phyloP scores from a whole-genome alignment of 2,329 filamentous ascomycete genomes.

The Epichloe gansuensis region DNA sequence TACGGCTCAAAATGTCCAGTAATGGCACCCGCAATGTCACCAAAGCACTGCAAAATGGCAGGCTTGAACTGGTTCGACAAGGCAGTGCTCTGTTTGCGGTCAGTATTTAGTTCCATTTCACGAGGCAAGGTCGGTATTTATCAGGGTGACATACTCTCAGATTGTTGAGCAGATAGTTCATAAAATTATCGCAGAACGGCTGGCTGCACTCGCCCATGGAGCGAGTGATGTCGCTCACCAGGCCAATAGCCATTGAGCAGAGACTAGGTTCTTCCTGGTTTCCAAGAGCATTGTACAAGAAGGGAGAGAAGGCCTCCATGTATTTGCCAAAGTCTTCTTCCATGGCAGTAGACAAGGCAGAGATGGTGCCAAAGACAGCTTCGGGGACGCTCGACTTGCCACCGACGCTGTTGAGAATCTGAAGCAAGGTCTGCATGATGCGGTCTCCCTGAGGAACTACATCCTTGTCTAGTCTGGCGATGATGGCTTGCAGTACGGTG shows the following conservation, averaged over 20 bases:
- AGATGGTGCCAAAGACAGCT: slow-evolving; percentile 82
- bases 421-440: slow-evolving; percentile 82
- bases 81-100: slow-evolving; percentile 50
- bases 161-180: slow-evolving; percentile 95
- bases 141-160: slow-evolving; percentile 48
- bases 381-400: slow-evolving; percentile 90
- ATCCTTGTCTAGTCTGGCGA: slow-evolving; percentile 82
- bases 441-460: slow-evolving; percentile 81
- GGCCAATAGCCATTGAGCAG: slow-evolving; percentile 92
- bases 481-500: slow-evolving; percentile 82
- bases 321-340: slow-evolving; percentile 93
- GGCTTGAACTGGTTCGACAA: slow-evolving; percentile 95
- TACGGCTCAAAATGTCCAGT: slow-evolving; percentile 87
- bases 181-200: slow-evolving; percentile 92
- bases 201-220: slow-evolving; percentile 82
- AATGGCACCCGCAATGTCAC: slow-evolving; percentile 93
- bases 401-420: slow-evolving; percentile 63
- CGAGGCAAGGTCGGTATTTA: not conserved
- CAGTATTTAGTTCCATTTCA: not conserved
- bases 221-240: slow-evolving; percentile 91
- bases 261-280: slow-evolving; percentile 93
- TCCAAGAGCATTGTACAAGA: slow-evolving; percentile 82
- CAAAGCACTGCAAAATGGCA: slow-evolving; percentile 93
- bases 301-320: slow-evolving; percentile 90
- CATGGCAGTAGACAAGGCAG: slow-evolving; percentile 78